Evolutionary conservation across 2,329 filamentous ascomycete genomes (phyloP).

Genomic region (Sclerotinia spermophila): DNA sequence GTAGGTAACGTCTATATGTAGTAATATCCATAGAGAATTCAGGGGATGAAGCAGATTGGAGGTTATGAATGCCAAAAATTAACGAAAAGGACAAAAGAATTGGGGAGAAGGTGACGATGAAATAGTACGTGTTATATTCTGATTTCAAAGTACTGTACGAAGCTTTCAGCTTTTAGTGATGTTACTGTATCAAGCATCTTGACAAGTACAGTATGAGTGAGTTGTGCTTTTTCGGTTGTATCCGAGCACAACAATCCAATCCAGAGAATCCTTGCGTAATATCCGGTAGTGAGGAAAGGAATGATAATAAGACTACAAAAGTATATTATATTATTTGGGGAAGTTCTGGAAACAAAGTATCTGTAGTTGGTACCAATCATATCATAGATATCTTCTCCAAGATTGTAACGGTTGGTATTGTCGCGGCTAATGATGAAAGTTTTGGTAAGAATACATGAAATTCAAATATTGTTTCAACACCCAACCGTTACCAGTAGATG

Average conservation of each 20-base stretch:
- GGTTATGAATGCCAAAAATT: background rate
- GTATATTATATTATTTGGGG: background rate
- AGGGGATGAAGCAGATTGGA: background rate
- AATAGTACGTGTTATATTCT: background rate
- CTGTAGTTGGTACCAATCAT: slow-evolving; percentile 6
- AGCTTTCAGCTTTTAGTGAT: no score
- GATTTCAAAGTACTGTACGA: background rate
- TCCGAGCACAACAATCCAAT: background rate
- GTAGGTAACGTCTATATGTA: no score
- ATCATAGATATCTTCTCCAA: background rate
- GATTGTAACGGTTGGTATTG: slow-evolving; percentile 7
- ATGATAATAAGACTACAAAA: background rate
- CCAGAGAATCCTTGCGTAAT: background rate
- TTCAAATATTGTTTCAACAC: background rate
- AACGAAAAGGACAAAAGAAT: background rate
- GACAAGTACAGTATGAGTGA: background rate
- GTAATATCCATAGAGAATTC: background rate
- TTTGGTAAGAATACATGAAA: background rate
- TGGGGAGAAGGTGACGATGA: background rate
- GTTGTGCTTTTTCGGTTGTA: background rate
- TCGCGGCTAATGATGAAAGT: background rate
- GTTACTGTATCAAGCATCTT: background rate
- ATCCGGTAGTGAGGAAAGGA: background rate
- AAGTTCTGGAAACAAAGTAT: background rate
- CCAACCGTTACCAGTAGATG: no score